Conservation (phyloP, 495 filamentous ascomycete genomes). For the Aspergillus avenaceus region DNA sequence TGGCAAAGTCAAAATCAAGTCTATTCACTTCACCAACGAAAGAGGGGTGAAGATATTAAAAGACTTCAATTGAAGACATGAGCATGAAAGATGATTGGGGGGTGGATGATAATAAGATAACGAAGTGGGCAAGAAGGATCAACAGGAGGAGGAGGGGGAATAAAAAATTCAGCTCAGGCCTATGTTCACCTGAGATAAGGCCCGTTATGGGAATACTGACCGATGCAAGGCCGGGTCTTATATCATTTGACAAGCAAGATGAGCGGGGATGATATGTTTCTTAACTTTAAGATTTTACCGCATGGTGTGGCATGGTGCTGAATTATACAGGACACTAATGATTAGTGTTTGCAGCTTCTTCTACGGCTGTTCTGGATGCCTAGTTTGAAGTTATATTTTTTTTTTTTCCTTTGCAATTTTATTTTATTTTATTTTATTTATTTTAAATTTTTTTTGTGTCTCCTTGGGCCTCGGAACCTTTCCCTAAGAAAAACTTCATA, state of each 20-base stretch:
- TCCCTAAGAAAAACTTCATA: too few relatives aligned
- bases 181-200: slow-evolving; percentile 5
- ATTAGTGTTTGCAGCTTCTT: not conserved
- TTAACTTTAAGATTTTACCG: not conserved
- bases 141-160: not conserved
- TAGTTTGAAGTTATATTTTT: too few relatives aligned
- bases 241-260: not conserved
- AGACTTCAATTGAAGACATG: not conserved
- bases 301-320: not conserved
- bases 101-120: not conserved
- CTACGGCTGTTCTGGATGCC: not conserved
- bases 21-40: not conserved
- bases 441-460: not conserved
- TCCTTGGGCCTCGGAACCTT: too few relatives aligned
- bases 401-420: too few relatives aligned
- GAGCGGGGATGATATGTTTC: not conserved
- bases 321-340: not conserved
- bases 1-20: not conserved
- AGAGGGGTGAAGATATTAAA: not conserved
- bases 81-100: not conserved
- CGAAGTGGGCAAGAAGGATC: not conserved
- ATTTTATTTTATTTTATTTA: not conserved
- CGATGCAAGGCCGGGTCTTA: slow-evolving; percentile 1
- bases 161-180: not conserved
- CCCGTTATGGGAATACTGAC: not conserved